Conservation (phyloP, 768 basidiomycete species). For the Trametes cubensis region DNA sequence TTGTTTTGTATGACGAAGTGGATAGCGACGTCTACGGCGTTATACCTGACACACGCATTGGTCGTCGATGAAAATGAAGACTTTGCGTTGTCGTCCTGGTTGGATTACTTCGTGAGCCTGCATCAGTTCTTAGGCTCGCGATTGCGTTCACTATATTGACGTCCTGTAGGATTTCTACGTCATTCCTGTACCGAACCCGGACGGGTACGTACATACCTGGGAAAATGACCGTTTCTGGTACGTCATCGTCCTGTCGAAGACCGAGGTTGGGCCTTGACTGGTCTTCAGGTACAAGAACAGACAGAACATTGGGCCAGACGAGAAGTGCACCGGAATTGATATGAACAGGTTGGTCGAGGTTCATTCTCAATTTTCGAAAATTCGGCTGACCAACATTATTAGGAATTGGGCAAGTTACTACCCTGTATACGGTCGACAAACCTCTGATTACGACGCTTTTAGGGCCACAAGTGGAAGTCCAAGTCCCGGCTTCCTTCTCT, state of each 20-base stretch:
- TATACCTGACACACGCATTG: conserved; percentile 75
- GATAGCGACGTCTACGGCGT: conserved; percentile 74
- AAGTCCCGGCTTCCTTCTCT: conserved; percentile 32
- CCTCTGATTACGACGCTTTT: neutral
- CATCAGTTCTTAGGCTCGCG: conserved; percentile 8
- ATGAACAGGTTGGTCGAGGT: conserved; percentile 61
- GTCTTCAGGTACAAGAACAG: conserved; percentile 68
- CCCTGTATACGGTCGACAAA: neutral
- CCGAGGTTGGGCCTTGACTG: neutral
- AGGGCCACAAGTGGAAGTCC: conserved; percentile 76
- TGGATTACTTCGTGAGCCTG: conserved; percentile 53
- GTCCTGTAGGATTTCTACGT: conserved; percentile 60
- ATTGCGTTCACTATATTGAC: neutral
- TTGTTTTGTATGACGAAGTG: conserved; percentile 49
- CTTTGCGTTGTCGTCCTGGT: conserved; percentile 50
- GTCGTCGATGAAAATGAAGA: conserved; percentile 51
- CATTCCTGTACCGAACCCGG: conserved; percentile 68
- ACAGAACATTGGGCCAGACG: conserved; percentile 49
- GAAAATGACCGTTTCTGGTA: conserved; percentile 66
- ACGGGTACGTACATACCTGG: conserved; percentile 79
- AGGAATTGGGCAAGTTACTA: conserved; percentile 60
- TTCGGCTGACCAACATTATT: conserved; percentile 7
- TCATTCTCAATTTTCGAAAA: neutral
- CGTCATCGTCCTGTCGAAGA: conserved; percentile 16
- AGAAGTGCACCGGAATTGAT: conserved; percentile 70